Conservation (phyloP, 2,329 filamentous ascomycete species). For the Aspergillus uvarum region DNA sequence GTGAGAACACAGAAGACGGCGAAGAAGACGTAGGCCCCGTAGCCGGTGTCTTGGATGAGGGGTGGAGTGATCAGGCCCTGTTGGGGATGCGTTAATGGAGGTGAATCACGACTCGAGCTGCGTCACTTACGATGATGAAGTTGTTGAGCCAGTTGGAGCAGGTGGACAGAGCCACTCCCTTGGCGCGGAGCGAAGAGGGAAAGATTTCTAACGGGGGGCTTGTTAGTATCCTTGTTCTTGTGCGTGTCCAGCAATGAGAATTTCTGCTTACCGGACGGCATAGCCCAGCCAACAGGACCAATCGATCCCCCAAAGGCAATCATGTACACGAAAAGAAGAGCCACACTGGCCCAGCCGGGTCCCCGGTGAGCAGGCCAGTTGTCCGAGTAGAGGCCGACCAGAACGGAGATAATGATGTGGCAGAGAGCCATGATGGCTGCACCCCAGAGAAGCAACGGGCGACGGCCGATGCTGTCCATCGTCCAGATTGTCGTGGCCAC, state of each 20-base stretch:
- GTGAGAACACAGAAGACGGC: constrained; percentile 54
- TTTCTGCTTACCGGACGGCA: constrained; percentile 37
- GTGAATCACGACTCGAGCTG: constrained; percentile 20
- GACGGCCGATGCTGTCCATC: constrained; percentile 51
- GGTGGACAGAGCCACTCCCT: constrained; percentile 65
- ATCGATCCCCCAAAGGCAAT: constrained; percentile 61
- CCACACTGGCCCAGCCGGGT: constrained; percentile 58
- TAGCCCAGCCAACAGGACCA: constrained; percentile 51
- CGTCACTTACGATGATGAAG: constrained; percentile 54
- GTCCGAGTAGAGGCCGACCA: constrained; percentile 54
- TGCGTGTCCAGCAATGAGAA: neutral
- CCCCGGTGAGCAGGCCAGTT: constrained; percentile 53
- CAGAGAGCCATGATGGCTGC: constrained; percentile 48
- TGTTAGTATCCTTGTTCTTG: constrained; percentile 12
- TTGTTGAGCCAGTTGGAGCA: constrained; percentile 65
- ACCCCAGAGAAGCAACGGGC: constrained; percentile 48
- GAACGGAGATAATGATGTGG: constrained; percentile 53
- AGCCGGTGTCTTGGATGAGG: constrained; percentile 58
- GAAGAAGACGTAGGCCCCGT: constrained; percentile 60
- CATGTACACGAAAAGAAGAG: constrained; percentile 63
- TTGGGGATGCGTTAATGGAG: neutral
- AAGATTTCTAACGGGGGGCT: constrained; percentile 58
- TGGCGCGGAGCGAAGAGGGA: constrained; percentile 59
- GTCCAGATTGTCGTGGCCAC: constrained; percentile 50
- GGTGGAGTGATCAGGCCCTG: constrained; percentile 64